Evolutionary conservation across 306 rosid species (phyloP), one percentile per base, ranked within the genome.

Genomic region (Citrullus amarus): DNA sequence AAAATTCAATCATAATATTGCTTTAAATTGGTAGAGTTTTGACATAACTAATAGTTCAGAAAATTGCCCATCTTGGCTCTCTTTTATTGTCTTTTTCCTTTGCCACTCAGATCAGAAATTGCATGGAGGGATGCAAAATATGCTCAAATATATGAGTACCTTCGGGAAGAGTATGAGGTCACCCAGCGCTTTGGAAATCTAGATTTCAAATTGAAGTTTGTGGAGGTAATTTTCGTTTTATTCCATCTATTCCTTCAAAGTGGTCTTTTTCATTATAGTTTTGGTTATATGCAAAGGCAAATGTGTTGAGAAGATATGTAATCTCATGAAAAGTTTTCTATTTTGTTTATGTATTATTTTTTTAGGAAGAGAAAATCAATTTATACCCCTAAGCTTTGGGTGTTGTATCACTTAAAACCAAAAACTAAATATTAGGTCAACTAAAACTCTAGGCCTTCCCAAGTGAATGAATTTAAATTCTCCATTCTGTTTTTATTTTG

Each of bases 121-220:
- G 99, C 99, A 41, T 95, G 99, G 99, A 95, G 92, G 88, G 97
- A 95, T 86, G 99, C 99, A 66, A 95, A 95, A 85, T 95, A 89
- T 88, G 97, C 97, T 83, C 97, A 95, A 88, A 95, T 95, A 84
- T 90, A 96, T 93, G 99, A 95, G 83, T 95, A 88, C 83, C 99
- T 95, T 50, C 85, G 96, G 55, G 99, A 91, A 63, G 99, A 95
- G 86, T 95, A 91, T 75, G 99, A 95, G 76, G 80, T 95, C 65
- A 95, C 97, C 38, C 97, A 92, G 82, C 87, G 98, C 85, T 95
- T 95, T 79, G 96, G 96, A 34, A 92, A 93, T 87, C 97, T 92
- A 46, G 97, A 95, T 80, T 95, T 92, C 82, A 95, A 95, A 89
- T 85, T 95, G 88, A 95, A 95, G 87, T 95, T 95, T 83, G 99